Evolutionary conservation across 495 filamentous ascomycete genomes (phyloP).

Genomic region (Durotheca rogersii): DNA sequence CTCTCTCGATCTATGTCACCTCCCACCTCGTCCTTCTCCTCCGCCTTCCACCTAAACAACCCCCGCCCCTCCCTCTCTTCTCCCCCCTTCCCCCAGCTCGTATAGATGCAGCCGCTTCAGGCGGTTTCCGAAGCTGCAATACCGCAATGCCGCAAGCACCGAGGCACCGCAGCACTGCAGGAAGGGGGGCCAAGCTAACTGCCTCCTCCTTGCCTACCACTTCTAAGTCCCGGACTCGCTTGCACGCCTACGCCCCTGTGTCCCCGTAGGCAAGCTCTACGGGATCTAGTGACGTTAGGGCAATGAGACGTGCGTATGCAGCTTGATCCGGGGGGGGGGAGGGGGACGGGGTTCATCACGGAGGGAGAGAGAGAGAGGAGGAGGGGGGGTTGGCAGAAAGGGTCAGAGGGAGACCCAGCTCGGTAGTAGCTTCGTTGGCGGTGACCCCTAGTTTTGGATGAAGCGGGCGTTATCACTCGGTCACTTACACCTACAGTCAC

Average conservation of each 20-base stretch:
- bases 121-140: constrained; percentile 31
- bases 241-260: constrained; percentile 22
- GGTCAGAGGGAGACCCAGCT: too few relatives aligned
- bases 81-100: too few relatives aligned
- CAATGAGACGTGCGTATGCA: constrained; percentile 9
- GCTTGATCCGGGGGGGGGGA: constrained; percentile 4
- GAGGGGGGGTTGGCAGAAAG: too few relatives aligned
- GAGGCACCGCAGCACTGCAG: too few relatives aligned
- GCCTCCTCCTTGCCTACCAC: constrained; percentile 3
- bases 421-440: constrained; percentile 20
- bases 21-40: constrained; percentile 9
- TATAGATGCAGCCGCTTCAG: constrained; percentile 25
- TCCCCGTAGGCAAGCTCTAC: constrained; percentile 5
- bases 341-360: too few relatives aligned
- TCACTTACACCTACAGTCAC: not conserved
- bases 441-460: constrained; percentile 4
- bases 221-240: constrained; percentile 18
- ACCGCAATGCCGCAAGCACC: too few relatives aligned
- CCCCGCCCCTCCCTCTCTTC: too few relatives aligned
- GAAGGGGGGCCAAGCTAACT: constrained; percentile 2
- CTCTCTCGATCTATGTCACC: too few relatives aligned
- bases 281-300: not conserved
- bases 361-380: too few relatives aligned
- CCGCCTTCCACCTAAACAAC: too few relatives aligned
- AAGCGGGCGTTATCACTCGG: constrained; percentile 1